phyloP scores from a whole-genome alignment of 345 rosid genomes.

The Eucalyptus paniculata region DNA sequence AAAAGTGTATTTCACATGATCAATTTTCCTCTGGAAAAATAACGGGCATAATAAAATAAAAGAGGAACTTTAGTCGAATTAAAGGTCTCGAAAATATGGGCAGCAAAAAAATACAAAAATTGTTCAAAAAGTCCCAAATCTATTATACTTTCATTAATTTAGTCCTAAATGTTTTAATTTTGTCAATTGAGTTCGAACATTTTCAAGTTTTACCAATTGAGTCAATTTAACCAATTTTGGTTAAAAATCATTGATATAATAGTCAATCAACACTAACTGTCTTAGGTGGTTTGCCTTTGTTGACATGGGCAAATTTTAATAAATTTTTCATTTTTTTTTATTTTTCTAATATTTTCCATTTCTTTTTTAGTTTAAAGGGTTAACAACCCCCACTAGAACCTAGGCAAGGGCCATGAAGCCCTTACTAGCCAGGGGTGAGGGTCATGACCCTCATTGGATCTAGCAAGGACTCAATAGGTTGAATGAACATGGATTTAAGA shows the following conservation, averaged over 20 bases:
- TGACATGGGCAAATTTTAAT: background rate
- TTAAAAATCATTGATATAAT: fast-evolving
- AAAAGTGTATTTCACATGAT: background rate
- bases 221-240: too few species aligned
- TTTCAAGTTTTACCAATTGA: too few species aligned
- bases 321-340: too few species aligned
- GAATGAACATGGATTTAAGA: background rate
- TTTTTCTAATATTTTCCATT: too few species aligned
- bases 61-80: background rate
- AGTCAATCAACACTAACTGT: fast-evolving
- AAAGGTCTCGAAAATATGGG: background rate
- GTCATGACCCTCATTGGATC: fast-evolving
- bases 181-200: too few species aligned
- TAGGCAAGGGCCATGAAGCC: fast-evolving
- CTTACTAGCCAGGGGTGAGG: fast-evolving
- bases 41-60: fast-evolving
- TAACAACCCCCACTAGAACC: fast-evolving
- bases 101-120: background rate
- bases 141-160: too few species aligned
- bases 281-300: fast-evolving
- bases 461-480: background rate
- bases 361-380: too few species aligned
- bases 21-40: background rate
- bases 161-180: too few species aligned
- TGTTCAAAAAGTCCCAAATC: too few species aligned